Evolutionary conservation across 2,329 filamentous ascomycete genomes (phyloP).

Genomic region (Diaporthe capsici): DNA sequence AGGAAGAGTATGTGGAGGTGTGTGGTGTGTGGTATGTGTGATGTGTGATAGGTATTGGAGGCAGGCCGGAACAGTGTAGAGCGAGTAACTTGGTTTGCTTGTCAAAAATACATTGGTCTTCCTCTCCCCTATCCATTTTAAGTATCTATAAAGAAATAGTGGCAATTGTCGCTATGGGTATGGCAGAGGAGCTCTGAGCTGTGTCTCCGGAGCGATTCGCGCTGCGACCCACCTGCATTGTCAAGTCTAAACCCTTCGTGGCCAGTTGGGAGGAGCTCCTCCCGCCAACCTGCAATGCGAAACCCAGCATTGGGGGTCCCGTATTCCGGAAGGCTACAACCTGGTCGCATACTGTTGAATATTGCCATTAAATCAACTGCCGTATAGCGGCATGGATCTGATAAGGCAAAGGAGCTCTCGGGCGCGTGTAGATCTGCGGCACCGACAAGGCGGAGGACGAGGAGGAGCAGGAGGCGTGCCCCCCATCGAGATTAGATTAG

Average conservation of each 20-base stretch:
- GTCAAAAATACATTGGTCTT: conserved; percentile 23
- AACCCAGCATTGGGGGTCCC: neutral
- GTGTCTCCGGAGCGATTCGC: neutral
- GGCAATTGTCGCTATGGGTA: neutral
- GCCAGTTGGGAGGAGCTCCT: conserved; percentile 32
- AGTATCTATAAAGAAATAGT: conserved; percentile 2
- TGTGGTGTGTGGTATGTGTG: neutral
- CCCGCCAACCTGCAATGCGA: conserved; percentile 12
- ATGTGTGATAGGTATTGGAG: neutral
- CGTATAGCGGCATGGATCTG: neutral
- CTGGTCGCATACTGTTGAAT: neutral
- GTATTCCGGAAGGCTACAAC: neutral
- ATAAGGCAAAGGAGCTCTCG: conserved; percentile 22
- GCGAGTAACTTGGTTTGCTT: conserved; percentile 24
- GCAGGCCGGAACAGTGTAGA: neutral
- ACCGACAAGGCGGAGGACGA: neutral
- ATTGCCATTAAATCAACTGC: conserved; percentile 8
- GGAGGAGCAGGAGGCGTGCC: neutral
- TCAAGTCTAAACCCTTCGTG: conserved; percentile 1
- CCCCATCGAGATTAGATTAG: conserved; percentile 1
- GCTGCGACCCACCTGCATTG: conserved; percentile 5
- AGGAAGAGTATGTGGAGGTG: neutral
- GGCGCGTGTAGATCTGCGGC: conserved; percentile 2
- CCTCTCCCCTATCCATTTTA: conserved; percentile 10
- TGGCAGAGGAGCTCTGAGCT: conserved; percentile 28